Evolutionary conservation across 1,139 yeast genomes (phyloP).

Genomic region (Yamadazyma dushanensis): DNA sequence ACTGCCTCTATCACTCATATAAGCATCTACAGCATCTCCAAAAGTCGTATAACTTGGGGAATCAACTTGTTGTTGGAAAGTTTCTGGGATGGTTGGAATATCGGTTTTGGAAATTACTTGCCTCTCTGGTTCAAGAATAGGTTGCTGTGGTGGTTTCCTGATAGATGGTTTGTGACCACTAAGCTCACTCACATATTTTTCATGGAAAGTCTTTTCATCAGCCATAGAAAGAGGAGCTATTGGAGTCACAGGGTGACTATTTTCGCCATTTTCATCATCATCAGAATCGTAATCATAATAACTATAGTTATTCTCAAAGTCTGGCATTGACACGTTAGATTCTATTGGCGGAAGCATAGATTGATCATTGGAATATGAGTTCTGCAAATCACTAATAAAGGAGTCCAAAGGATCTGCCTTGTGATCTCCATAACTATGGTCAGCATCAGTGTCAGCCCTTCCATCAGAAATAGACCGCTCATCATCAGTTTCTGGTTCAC

Average conservation of each 20-base stretch:
- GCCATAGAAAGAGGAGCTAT: constrained; percentile 27
- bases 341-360: constrained; percentile 23
- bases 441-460: neutral
- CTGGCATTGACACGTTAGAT: constrained; percentile 28
- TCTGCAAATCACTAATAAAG: constrained; percentile 36
- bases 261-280: constrained; percentile 14
- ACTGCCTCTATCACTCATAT: constrained; percentile 22
- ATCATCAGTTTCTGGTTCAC: constrained; percentile 2
- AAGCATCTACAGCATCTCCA: constrained; percentile 20
- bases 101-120: neutral
- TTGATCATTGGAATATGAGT: constrained; percentile 17
- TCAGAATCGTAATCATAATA: constrained; percentile 17
- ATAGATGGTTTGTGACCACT: constrained; percentile 36
- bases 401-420: constrained; percentile 32
- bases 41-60: constrained; percentile 16
- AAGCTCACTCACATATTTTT: constrained; percentile 26
- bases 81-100: constrained; percentile 7
- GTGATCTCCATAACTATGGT: neutral
- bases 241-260: constrained; percentile 24
- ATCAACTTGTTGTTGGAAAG: constrained; percentile 6
- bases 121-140: neutral
- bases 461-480: neutral
- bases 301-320: constrained; percentile 25
- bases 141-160: constrained; percentile 16
- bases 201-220: constrained; percentile 28